phyloP scores from a whole-genome alignment of 805 yeast genomes.

The Nakazawaea sp. region DNA sequence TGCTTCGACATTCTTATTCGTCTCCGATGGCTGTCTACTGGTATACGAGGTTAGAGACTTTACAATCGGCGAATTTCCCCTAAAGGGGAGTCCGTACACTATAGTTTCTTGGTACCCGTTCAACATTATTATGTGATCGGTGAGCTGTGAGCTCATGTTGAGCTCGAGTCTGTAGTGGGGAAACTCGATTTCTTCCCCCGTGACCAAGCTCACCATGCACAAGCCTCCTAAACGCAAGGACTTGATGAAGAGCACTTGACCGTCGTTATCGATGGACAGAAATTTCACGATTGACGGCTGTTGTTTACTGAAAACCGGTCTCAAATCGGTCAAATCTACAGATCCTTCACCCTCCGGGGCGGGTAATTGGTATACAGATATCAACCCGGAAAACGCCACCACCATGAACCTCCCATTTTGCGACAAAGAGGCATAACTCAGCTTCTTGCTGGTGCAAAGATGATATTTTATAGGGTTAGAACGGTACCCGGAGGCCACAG shows the following conservation, averaged over 20 bases:
- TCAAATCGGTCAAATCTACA: background rate
- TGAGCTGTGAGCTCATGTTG: conserved; percentile 7
- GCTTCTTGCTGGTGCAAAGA: conserved; percentile 3
- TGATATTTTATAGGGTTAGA: conserved; percentile 7
- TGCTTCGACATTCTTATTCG: background rate
- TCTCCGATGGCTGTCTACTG: background rate
- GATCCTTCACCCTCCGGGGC: background rate
- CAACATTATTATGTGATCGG: conserved; percentile 6
- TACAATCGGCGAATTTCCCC: too few relatives aligned
- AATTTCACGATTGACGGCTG: conserved; percentile 11
- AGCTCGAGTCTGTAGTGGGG: conserved; percentile 10
- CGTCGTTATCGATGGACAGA: conserved; percentile 9
- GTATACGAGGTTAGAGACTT: background rate
- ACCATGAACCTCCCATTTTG: conserved; percentile 7
- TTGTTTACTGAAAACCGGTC: conserved; percentile 5
- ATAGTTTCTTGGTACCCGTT: conserved; percentile 9
- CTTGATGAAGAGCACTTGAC: conserved; percentile 9
- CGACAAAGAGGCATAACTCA: conserved; percentile 9
- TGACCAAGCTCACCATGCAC: conserved; percentile 9
- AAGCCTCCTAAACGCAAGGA: conserved; percentile 11
- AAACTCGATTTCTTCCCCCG: conserved; percentile 9
- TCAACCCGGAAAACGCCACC: conserved; percentile 9
- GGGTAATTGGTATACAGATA: conserved; percentile 8
- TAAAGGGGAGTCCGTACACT: conserved; percentile 9
- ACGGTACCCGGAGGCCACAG: background rate